phyloP scores from a whole-genome alignment of 1,139 yeast species.

The Scheffersomyces cryptocercus region DNA sequence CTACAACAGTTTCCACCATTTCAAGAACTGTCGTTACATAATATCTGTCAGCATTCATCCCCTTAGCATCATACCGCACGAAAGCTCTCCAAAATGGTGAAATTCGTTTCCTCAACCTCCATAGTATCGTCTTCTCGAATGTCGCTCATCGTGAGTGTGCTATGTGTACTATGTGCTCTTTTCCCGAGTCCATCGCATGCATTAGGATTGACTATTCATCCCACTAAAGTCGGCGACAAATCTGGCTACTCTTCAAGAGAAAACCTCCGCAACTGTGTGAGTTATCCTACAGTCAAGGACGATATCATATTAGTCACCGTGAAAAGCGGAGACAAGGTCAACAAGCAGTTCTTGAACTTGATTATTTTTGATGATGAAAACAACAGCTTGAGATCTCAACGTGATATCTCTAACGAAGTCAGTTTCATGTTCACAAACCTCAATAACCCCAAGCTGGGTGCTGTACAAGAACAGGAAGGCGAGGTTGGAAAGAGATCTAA shows the following conservation, averaged over 20 bases:
- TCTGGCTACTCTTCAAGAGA: constrained; percentile 25
- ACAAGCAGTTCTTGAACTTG: constrained; percentile 39
- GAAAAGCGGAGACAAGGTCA: constrained; percentile 28
- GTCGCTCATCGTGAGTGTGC: no score
- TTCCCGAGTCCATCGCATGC: constrained; percentile 4
- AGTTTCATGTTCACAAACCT: constrained; percentile 40
- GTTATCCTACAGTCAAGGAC: constrained; percentile 37
- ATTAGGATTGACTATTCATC: constrained; percentile 24
- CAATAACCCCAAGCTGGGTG: constrained; percentile 21
- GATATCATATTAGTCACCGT: constrained; percentile 39
- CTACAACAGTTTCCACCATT: no score
- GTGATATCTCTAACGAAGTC: constrained; percentile 29
- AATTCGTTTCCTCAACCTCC: no score
- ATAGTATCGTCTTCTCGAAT: no score
- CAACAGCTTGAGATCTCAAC: constrained; percentile 34
- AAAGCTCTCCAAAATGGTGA: no score
- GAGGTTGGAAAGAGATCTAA: constrained; percentile 6
- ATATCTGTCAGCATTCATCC: no score
- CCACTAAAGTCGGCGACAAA: constrained; percentile 25
- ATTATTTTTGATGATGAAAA: constrained; percentile 40
- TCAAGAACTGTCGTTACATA: no score
- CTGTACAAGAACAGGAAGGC: constrained; percentile 11
- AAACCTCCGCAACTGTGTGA: constrained; percentile 38
- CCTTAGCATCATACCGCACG: no score
- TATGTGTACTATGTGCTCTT: no score